Conservation (phyloP, 2,329 filamentous ascomycete genomes). For the Phaeosphaeria sp. region DNA sequence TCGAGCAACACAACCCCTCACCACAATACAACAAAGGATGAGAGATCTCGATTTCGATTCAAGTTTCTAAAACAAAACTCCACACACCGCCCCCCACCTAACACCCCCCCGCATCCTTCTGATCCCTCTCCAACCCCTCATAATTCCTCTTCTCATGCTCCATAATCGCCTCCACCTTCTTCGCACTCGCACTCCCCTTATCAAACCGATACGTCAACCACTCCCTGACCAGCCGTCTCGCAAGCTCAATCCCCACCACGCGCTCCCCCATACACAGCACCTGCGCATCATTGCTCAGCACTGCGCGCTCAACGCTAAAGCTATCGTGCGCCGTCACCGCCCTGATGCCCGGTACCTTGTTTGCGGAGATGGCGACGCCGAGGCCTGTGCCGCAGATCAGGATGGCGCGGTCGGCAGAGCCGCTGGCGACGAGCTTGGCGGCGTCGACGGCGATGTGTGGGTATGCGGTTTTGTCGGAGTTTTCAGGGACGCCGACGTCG, state of each 20-base stretch:
- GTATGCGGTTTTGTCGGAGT: conserved; percentile 79
- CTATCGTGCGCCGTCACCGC: conserved; percentile 91
- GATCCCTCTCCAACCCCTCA: conserved; percentile 24
- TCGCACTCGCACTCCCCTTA: conserved; percentile 65
- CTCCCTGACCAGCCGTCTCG: conserved; percentile 77
- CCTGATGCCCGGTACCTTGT: conserved; percentile 83
- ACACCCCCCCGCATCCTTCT: conserved; percentile 9
- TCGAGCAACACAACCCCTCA: neutral
- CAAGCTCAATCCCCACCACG: conserved; percentile 81
- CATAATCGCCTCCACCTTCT: conserved; percentile 60
- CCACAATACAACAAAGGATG: neutral
- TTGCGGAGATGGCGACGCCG: conserved; percentile 86
- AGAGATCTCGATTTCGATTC: neutral
- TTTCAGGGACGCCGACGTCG: conserved; percentile 74
- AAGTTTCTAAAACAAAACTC: neutral
- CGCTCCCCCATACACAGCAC: conserved; percentile 87
- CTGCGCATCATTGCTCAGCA: conserved; percentile 86
- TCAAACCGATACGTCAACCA: conserved; percentile 89
- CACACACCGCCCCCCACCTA: neutral
- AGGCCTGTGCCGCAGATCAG: conserved; percentile 87
- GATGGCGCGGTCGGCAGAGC: conserved; percentile 77
- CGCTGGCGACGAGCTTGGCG: conserved; percentile 67
- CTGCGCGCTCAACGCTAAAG: conserved; percentile 80
- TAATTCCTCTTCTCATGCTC: conserved; percentile 54
- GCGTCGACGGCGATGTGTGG: conserved; percentile 79